phyloP scores from a whole-genome alignment of 2,329 filamentous ascomycete species.

The Phymatotrichopsis omnivora region DNA sequence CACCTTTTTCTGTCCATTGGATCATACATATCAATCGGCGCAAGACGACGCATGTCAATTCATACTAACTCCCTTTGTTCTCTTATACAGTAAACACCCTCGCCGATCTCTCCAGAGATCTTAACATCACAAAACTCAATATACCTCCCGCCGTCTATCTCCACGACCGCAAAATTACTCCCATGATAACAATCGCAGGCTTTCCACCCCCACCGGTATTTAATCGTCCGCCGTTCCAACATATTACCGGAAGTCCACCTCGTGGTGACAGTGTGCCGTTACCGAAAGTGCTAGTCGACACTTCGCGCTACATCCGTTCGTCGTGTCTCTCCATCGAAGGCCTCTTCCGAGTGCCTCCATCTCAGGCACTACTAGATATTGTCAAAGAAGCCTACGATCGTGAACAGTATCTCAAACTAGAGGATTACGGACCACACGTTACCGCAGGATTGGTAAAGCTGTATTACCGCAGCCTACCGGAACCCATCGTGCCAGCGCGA shows the following conservation, averaged over 20 bases:
- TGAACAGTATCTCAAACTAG: conserved; percentile 45
- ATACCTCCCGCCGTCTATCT: conserved; percentile 47
- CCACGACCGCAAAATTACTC: conserved; percentile 42
- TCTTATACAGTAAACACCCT: conserved; percentile 39
- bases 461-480: conserved; percentile 45
- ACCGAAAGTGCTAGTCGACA: conserved; percentile 45
- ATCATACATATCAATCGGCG: not conserved
- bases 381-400: conserved; percentile 47
- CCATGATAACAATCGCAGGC: conserved; percentile 33
- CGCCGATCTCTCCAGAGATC: conserved; percentile 41
- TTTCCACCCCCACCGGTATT: conserved; percentile 41
- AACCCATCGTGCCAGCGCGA: conserved; percentile 43
- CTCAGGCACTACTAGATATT: conserved; percentile 42
- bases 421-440: conserved; percentile 45
- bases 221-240: conserved; percentile 41
- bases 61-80: conserved; percentile 39
- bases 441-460: conserved; percentile 46
- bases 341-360: conserved; percentile 45
- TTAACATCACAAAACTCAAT: conserved; percentile 44
- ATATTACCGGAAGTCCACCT: conserved; percentile 33
- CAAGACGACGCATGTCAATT: conserved; percentile 44
- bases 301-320: conserved; percentile 43
- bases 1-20: not conserved
- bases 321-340: conserved; percentile 43
- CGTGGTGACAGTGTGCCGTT: conserved; percentile 39